Conservation (phyloP, 345 rosid genomes). For the Brassica carinata region DNA sequence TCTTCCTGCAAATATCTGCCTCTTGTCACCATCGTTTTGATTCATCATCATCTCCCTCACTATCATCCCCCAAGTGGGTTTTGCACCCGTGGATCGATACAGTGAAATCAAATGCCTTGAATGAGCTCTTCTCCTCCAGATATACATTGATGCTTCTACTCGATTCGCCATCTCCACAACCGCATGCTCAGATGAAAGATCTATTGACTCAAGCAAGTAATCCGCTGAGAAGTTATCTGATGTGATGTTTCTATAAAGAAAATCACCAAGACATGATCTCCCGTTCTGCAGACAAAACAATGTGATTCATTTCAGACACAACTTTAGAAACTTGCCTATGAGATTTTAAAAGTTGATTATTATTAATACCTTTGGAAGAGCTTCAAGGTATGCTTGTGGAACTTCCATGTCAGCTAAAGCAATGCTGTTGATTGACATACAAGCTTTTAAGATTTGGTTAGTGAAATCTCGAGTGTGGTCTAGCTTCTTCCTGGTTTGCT, state of each 20-base stretch:
- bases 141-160: constrained; percentile 76
- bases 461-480: constrained; percentile 79
- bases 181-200: constrained; percentile 78
- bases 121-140: constrained; percentile 77
- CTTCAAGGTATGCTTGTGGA: constrained; percentile 76
- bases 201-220: constrained; percentile 79
- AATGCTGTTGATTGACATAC: constrained; percentile 83
- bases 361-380: constrained; percentile 79
- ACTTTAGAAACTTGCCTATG: not conserved
- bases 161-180: constrained; percentile 85
- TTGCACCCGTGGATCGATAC: constrained; percentile 58
- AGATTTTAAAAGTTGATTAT: not conserved
- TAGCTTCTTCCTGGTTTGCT: constrained; percentile 72
- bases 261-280: constrained; percentile 80
- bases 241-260: constrained; percentile 76
- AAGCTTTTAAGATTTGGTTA: constrained; percentile 91
- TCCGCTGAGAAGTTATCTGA: constrained; percentile 84
- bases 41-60: constrained; percentile 84
- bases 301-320: not conserved
- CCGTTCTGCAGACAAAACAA: constrained; percentile 63
- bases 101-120: constrained; percentile 56
- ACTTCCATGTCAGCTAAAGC: constrained; percentile 89
- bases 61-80: constrained; percentile 84
- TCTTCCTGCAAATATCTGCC: constrained; percentile 78
- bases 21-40: constrained; percentile 83